Conservation (phyloP, 2,329 filamentous ascomycete species). For the Xylaria multiplex region DNA sequence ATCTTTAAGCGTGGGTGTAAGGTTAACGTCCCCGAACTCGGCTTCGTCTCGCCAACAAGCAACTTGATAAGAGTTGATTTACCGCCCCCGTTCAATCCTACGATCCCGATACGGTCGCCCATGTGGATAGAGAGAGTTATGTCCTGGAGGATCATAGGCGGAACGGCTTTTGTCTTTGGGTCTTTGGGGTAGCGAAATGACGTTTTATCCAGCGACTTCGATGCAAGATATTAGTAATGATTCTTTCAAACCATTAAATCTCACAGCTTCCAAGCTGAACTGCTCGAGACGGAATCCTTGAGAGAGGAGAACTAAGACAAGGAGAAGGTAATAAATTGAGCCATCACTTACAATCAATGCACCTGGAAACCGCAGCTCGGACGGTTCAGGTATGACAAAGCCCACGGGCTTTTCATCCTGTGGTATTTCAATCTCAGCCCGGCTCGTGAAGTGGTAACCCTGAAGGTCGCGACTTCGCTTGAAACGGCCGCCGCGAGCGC, state of each 20-base stretch:
- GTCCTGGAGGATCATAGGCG: constrained; percentile 65
- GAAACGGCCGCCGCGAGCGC: constrained; percentile 76
- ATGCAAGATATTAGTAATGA: constrained; percentile 4
- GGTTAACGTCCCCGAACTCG: constrained; percentile 69
- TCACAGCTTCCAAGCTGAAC: neutral
- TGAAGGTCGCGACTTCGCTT: constrained; percentile 79
- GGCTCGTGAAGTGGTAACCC: constrained; percentile 67
- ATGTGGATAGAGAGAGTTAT: constrained; percentile 75
- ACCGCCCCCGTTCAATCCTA: constrained; percentile 82
- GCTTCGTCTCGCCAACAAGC: constrained; percentile 68
- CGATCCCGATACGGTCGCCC: constrained; percentile 78
- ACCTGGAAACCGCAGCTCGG: constrained; percentile 78
- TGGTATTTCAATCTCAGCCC: constrained; percentile 78
- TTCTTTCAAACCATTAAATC: neutral
- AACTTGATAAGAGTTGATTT: constrained; percentile 82
- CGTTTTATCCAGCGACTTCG: constrained; percentile 71
- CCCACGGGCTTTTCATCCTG: constrained; percentile 67
- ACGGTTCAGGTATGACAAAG: constrained; percentile 69
- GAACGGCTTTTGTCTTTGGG: constrained; percentile 46
- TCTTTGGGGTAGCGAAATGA: constrained; percentile 68
- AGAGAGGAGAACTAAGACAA: neutral
- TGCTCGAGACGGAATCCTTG: neutral
- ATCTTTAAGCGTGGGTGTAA: constrained; percentile 75
- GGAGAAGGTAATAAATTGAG: neutral
- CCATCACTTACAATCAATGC: constrained; percentile 62